Evolutionary conservation across 768 basidiomycete genomes (phyloP), one percentile per base, ranked within the genome.

Genomic region (Hygrophorus russula): DNA sequence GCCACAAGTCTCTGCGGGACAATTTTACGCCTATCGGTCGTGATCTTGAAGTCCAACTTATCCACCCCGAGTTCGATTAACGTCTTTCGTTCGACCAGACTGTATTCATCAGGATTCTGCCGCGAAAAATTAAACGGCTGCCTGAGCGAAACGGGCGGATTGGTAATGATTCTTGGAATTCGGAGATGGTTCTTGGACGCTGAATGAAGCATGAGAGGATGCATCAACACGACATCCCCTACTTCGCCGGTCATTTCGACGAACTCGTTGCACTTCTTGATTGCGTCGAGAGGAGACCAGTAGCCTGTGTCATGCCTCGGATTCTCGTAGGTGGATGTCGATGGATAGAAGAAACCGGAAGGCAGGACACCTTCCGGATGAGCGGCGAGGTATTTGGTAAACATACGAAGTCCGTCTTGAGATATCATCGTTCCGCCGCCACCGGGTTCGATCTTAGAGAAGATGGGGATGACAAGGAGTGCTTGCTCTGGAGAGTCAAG

Each of bases 401-500:
- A 64, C 44, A 64, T 46, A 17, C 64, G 57, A 37, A 80, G 64
- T 1, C 76, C 75, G 39, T 78, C 74, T 1, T 77, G 73, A 14
- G 66, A 70, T 49, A 80, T 77, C 61, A 69, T 71, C 1, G 78
- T 80, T 1, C 69, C 78, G 20, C 78, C 80, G 10, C 74, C 78
- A 14, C 63, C 55, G 5, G 69, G 67, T 34, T 57, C 49, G 56
- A 82, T 78, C 41, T 78, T 69, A 20, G 74, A 69, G 55, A 70
- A 80, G 38, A 80, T 63, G 2, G 77, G 77, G 43, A 78, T 77
- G 15, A 77, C 75, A 42, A 79, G 66, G 24, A 80, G 61, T 4
- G 69, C 78, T 59, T 80, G 78, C 55, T 80, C 78, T 3, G 74
- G 76, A 15, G 77, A 80, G 53, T 80, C 78, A 41, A 82, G 69